These are phyloP conservation scores for Moricandia arvensis DNA, from an alignment of 345 rosid species.

Conservation along the genomic window DNA sequence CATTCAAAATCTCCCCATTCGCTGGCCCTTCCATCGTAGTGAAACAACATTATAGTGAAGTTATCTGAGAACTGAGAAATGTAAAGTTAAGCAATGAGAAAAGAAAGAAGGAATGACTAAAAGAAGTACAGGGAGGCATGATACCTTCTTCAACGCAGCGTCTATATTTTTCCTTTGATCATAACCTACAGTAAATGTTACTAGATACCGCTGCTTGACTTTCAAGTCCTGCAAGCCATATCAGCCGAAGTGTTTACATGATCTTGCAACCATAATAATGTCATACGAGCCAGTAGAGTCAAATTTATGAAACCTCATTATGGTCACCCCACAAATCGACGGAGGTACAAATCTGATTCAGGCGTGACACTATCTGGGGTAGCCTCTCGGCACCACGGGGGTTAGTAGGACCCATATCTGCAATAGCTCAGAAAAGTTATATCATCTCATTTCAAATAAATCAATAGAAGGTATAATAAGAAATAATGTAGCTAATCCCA, in stretches of 20 bases:
- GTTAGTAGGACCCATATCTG: slow-evolving; percentile 94
- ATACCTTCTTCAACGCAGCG: slow-evolving; percentile 79
- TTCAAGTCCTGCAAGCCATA: slow-evolving; percentile 62
- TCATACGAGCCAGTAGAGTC: slow-evolving; percentile 3
- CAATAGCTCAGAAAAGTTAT: neutral
- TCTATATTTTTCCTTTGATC: slow-evolving; percentile 72
- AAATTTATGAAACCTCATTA: slow-evolving; percentile 51
- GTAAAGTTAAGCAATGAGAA: slow-evolving; percentile 4
- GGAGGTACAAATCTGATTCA: slow-evolving; percentile 77
- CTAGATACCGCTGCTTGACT: slow-evolving; percentile 67
- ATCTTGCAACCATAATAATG: neutral
- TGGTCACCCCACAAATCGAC: slow-evolving; percentile 83
- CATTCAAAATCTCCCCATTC: slow-evolving; percentile 95
- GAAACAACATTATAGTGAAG: slow-evolving; percentile 84
- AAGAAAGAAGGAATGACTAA: slow-evolving; percentile 2
- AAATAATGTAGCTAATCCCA: neutral
- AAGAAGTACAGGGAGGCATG: neutral
- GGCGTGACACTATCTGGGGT: slow-evolving; percentile 74
- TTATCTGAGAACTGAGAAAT: slow-evolving; percentile 76
- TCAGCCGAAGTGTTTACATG: neutral
- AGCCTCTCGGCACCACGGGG: slow-evolving; percentile 89
- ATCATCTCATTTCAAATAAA: neutral
- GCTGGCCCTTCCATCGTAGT: slow-evolving; percentile 76
- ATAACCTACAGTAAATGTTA: too few relatives aligned
- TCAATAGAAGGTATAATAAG: neutral